Percentiles rank a stretch among this genome's conserved stretches.
Evolutionary conservation across 2,329 filamentous ascomycete genomes (phyloP).

Genomic region (Scedosporium minutisporum): DNA sequence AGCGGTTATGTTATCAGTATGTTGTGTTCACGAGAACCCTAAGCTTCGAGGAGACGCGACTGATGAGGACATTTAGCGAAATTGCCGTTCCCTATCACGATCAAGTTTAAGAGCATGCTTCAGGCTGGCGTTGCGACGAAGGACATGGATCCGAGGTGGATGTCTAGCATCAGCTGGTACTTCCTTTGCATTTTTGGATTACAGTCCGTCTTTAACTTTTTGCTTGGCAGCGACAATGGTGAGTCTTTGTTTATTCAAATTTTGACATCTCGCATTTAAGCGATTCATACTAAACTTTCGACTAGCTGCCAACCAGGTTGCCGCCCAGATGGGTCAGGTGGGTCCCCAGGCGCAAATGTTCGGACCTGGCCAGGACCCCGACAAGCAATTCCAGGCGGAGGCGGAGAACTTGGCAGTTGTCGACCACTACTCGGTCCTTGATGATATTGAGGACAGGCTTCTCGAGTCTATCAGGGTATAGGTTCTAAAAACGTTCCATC

Average conservation of each 20-base stretch:
- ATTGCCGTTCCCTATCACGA: slow-evolving; percentile 91
- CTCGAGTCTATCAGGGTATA: slow-evolving; percentile 40
- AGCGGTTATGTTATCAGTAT: slow-evolving; percentile 93
- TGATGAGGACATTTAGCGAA: slow-evolving; percentile 52
- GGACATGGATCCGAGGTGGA: slow-evolving; percentile 96
- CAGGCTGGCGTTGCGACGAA: slow-evolving; percentile 93
- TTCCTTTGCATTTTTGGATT: slow-evolving; percentile 95
- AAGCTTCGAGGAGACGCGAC: neutral
- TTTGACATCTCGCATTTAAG: neutral
- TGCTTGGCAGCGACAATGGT: slow-evolving; percentile 94
- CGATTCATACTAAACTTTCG: slow-evolving; percentile 10
- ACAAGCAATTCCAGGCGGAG: slow-evolving; percentile 89
- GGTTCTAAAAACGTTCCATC: slow-evolving; percentile 7
- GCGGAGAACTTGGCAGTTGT: slow-evolving; percentile 93
- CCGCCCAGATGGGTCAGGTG: slow-evolving; percentile 80
- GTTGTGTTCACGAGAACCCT: slow-evolving; percentile 9
- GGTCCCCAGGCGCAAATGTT: slow-evolving; percentile 71
- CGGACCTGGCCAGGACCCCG: slow-evolving; percentile 83
- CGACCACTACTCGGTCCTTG: slow-evolving; percentile 85
- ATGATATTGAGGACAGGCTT: slow-evolving; percentile 78
- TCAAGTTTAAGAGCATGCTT: slow-evolving; percentile 99
- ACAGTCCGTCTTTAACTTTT: slow-evolving; percentile 94
- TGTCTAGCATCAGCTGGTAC: slow-evolving; percentile 98
- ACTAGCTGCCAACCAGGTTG: slow-evolving; percentile 79
- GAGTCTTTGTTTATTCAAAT: slow-evolving; percentile 23